Evolutionary conservation across 2,329 filamentous ascomycete genomes (phyloP).

Genomic region (Myriosclerotinia curreyana): DNA sequence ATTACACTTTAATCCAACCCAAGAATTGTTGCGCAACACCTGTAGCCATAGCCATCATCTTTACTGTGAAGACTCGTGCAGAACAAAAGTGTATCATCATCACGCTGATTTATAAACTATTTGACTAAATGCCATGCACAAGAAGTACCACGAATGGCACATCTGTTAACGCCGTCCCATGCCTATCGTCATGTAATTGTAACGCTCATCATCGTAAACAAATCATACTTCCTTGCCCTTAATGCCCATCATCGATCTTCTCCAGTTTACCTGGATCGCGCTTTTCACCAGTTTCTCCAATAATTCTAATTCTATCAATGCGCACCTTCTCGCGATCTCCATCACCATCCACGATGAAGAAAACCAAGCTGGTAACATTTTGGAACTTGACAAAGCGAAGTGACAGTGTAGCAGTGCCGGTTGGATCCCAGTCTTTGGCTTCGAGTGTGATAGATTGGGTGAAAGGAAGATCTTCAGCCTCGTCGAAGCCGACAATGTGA

Average conservation of each 20-base stretch:
- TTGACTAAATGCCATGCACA: constrained; percentile 17
- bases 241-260: constrained; percentile 79
- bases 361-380: constrained; percentile 78
- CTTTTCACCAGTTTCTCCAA: constrained; percentile 90
- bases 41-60: not conserved
- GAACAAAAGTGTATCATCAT: not conserved
- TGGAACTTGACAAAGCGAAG: constrained; percentile 97
- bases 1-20: not conserved
- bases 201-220: constrained; percentile 19
- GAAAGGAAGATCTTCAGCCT: constrained; percentile 80
- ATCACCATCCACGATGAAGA: constrained; percentile 87
- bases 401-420: constrained; percentile 68
- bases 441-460: constrained; percentile 77
- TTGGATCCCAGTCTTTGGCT: constrained; percentile 75
- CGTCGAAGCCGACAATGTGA: constrained; percentile 90
- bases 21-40: not conserved
- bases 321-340: constrained; percentile 81
- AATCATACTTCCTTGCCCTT: constrained; percentile 43
- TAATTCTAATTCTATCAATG: constrained; percentile 72
- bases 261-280: constrained; percentile 90
- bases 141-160: constrained; percentile 8
- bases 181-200: constrained; percentile 16
- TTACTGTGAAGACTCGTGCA: not conserved
- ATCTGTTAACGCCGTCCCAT: constrained; percentile 30
- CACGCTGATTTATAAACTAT: not conserved